Evolutionary conservation across 2,329 filamentous ascomycete species (phyloP).

Genomic region (Fusarium torreyae): DNA sequence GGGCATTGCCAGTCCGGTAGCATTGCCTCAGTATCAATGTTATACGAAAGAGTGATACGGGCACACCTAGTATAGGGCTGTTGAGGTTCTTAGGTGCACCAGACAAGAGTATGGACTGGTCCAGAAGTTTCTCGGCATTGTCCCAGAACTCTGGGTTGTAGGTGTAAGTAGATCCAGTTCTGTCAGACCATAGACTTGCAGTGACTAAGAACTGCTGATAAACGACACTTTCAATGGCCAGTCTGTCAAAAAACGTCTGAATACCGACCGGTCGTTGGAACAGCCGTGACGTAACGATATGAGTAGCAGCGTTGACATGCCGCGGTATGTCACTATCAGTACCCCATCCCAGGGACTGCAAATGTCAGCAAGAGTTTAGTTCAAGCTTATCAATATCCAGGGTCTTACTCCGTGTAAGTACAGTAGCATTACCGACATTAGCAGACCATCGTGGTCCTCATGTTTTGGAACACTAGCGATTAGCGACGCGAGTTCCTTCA

Average conservation of each 20-base stretch:
- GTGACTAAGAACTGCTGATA: slow-evolving; percentile 44
- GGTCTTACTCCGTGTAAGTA: slow-evolving; percentile 47
- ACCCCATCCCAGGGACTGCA: slow-evolving; percentile 39
- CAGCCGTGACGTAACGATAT: slow-evolving; percentile 36
- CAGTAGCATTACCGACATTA: slow-evolving; percentile 49
- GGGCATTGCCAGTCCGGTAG: slow-evolving; percentile 6
- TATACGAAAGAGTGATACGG: slow-evolving; percentile 37
- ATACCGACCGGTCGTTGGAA: slow-evolving; percentile 21
- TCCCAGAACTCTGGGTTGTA: slow-evolving; percentile 41
- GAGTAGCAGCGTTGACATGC: slow-evolving; percentile 43
- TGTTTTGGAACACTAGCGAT: slow-evolving; percentile 18
- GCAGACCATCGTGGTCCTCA: slow-evolving; percentile 42
- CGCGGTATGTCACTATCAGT: slow-evolving; percentile 41
- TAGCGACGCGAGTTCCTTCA: slow-evolving; percentile 39
- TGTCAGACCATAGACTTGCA: slow-evolving; percentile 45
- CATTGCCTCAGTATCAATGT: slow-evolving; percentile 24
- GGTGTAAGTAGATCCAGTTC: neutral
- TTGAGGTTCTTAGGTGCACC: slow-evolving; percentile 27
- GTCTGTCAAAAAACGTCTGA: slow-evolving; percentile 36
- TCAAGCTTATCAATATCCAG: fast-evolving
- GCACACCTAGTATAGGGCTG: slow-evolving; percentile 46
- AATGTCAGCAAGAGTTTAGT: neutral
- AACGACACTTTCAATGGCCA: slow-evolving; percentile 46
- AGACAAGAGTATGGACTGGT: slow-evolving; percentile 27
- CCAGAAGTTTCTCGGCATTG: slow-evolving; percentile 32